phyloP scores from a whole-genome alignment of 371 early-diverging fungal genomes.

The Mucor racemosus region DNA sequence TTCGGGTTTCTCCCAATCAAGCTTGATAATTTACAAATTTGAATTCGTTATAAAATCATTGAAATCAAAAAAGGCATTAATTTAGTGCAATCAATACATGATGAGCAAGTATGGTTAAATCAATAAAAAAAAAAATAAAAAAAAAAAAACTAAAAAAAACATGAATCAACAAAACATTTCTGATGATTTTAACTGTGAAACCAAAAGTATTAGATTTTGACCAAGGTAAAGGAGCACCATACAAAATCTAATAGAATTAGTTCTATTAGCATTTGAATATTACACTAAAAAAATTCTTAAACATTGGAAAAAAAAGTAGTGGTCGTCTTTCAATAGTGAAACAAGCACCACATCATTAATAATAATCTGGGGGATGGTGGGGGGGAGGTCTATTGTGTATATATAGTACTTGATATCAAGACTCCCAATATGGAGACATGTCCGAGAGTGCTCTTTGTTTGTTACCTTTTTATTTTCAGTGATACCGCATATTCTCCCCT shows the following conservation, averaged over 20 bases:
- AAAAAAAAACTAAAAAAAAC: too few species aligned
- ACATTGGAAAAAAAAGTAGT: constrained; percentile 3
- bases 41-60: too few species aligned
- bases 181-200: constrained; percentile 7
- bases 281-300: not conserved
- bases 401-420: not conserved
- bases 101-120: not conserved
- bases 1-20: constrained; percentile 8
- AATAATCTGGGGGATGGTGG: not conserved
- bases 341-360: not conserved
- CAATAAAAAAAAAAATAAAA: not conserved
- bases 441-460: not conserved
- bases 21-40: too few species aligned
- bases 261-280: not conserved
- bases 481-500: not conserved
- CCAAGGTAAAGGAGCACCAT: not conserved
- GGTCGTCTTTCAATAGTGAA: constrained; percentile 4
- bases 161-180: not conserved
- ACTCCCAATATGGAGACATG: not conserved
- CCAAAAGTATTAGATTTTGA: not conserved
- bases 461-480: not conserved
- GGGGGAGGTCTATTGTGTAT: too few species aligned
- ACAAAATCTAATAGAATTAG: not conserved
- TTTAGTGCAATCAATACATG: not conserved
- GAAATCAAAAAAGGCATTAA: not conserved